A percentile compares a stretch with the other conserved stretches of the same genome.
Evolutionary conservation across 2,329 filamentous ascomycete genomes (phyloP).

Genomic region (Calonectria ilicicola): DNA sequence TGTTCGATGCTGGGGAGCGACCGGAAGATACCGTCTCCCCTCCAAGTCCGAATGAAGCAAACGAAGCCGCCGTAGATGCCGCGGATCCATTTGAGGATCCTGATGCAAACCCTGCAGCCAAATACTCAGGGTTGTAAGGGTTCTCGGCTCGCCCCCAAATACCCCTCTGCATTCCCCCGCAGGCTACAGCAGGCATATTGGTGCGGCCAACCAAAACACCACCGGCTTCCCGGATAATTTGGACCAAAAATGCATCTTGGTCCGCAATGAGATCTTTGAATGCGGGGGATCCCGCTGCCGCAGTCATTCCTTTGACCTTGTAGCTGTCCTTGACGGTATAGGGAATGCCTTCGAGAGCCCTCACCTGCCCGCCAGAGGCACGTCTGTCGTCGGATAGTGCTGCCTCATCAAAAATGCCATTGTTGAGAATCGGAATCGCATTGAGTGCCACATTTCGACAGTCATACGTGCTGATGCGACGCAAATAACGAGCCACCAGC

Average conservation of each 20-base stretch:
- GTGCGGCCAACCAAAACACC: slow-evolving; percentile 57
- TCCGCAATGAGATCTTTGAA: slow-evolving; percentile 62
- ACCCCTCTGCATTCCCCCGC: slow-evolving; percentile 69
- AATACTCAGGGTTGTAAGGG: slow-evolving; percentile 65
- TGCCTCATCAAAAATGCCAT: slow-evolving; percentile 40
- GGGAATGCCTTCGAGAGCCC: slow-evolving; percentile 64
- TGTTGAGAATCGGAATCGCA: slow-evolving; percentile 43
- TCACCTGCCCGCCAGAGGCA: slow-evolving; percentile 3
- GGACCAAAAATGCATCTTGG: slow-evolving; percentile 63
- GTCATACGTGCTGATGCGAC: slow-evolving; percentile 41
- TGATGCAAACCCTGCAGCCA: slow-evolving; percentile 66
- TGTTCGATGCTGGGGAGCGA: slow-evolving; percentile 66
- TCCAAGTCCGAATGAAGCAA: slow-evolving; percentile 65
- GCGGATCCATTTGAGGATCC: slow-evolving; percentile 69
- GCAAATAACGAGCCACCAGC: slow-evolving; percentile 39
- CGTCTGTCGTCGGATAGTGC: slow-evolving; percentile 40
- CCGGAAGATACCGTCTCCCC: slow-evolving; percentile 68
- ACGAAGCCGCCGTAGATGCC: slow-evolving; percentile 60
- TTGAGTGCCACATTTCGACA: slow-evolving; percentile 38
- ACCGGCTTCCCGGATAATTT: slow-evolving; percentile 53
- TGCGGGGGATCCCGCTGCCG: slow-evolving; percentile 65
- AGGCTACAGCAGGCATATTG: slow-evolving; percentile 69
- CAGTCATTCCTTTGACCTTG: slow-evolving; percentile 64
- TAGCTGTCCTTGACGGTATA: slow-evolving; percentile 70
- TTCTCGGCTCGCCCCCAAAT: slow-evolving; percentile 67